Evolutionary conservation across 164 flowering plant genomes (phyloP).

Genomic region (Liquidambar formosana): DNA sequence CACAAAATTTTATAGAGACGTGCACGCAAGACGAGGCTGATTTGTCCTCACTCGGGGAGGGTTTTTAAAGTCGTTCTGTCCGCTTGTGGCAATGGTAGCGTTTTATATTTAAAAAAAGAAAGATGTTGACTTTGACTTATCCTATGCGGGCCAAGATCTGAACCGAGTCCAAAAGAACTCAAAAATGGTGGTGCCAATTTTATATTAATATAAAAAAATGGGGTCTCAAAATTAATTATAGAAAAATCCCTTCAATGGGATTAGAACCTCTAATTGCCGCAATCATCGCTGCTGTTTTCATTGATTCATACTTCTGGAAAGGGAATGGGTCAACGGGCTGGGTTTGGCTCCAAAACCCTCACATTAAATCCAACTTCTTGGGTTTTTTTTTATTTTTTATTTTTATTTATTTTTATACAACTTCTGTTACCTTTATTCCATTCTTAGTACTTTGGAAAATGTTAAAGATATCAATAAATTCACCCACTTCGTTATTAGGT

Average conservation of each 20-base stretch:
- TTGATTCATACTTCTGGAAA: conserved; percentile 9
- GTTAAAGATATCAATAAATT: too few species aligned
- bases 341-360: not conserved
- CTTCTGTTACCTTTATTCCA: too few species aligned
- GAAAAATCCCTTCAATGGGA: not conserved
- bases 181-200: too few species aligned
- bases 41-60: conserved; percentile 21
- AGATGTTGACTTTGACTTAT: conserved; percentile 38
- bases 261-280: conserved; percentile 30
- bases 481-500: too few species aligned
- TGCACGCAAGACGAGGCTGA: conserved; percentile 40
- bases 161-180: not conserved
- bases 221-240: not conserved
- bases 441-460: too few species aligned
- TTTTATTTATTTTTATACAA: not conserved
- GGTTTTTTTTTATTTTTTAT: not conserved
- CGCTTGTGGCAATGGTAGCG: conserved; percentile 11
- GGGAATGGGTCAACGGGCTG: conserved; percentile 9
- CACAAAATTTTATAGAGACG: conserved; percentile 20
- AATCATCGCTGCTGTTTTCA: conserved; percentile 33
- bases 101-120: not conserved
- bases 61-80: conserved; percentile 17
- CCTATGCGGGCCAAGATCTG: conserved; percentile 1
- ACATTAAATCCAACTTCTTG: too few species aligned
- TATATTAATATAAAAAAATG: not conserved